These are phyloP conservation scores for Dryas drummondii DNA, from an alignment of 306 rosid genomes.

Conservation along the genomic window DNA sequence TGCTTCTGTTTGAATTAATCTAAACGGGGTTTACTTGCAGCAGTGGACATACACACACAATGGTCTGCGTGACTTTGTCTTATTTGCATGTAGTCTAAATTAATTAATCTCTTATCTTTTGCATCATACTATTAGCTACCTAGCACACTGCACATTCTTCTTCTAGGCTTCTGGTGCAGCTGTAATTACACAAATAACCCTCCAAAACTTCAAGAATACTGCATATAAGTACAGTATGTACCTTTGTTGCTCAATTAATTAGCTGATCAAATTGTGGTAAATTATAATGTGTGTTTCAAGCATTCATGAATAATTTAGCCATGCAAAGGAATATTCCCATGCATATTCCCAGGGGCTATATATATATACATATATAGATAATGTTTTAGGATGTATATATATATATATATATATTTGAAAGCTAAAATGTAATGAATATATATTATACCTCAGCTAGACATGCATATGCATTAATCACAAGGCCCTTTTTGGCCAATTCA, in stretches of 20 bases:
- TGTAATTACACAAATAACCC: not conserved
- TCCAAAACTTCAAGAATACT: not conserved
- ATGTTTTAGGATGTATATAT: too few relatives aligned
- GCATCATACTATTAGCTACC: not conserved
- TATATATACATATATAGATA: too few relatives aligned
- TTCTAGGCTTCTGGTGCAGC: not conserved
- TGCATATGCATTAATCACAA: not conserved
- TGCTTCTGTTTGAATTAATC: conserved; percentile 19
- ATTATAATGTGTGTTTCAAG: too few relatives aligned
- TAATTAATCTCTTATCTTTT: not conserved
- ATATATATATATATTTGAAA: not conserved
- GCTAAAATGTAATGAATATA: not conserved
- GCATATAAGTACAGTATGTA: not conserved
- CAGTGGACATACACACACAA: not conserved
- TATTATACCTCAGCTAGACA: too few relatives aligned
- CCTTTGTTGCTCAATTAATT: too few relatives aligned
- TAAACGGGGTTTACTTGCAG: conserved; percentile 9
- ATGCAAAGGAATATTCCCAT: too few relatives aligned
- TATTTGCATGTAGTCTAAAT: not conserved
- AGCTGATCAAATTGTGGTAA: too few relatives aligned
- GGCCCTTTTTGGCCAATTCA: conserved; percentile 7
- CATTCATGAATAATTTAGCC: too few relatives aligned
- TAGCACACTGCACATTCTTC: not conserved
- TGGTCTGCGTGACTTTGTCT: conserved; percentile 1
- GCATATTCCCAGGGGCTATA: too few relatives aligned